phyloP scores from a whole-genome alignment of 257 asterid species.

The Solanum piurae region DNA sequence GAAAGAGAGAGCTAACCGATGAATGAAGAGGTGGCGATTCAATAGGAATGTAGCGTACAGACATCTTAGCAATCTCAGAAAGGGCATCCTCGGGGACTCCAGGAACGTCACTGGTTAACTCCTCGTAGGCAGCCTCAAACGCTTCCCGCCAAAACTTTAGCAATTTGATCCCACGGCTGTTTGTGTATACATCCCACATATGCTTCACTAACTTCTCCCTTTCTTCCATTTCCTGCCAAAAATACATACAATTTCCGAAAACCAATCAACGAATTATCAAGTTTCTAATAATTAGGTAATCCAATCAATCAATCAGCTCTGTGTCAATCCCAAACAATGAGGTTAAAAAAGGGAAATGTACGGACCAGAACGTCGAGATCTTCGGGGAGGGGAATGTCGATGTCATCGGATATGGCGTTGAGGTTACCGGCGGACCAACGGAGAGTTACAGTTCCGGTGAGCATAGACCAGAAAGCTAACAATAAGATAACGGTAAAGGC shows the following conservation, averaged over 20 bases:
- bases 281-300: not conserved
- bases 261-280: not conserved
- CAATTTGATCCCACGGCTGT: conserved; percentile 55
- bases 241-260: not conserved
- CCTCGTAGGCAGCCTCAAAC: conserved; percentile 83
- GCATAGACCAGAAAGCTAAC: conserved; percentile 87
- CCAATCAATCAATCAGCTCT: not conserved
- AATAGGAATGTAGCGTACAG: conserved; percentile 38
- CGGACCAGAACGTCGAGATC: conserved; percentile 66
- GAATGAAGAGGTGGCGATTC: conserved; percentile 50
- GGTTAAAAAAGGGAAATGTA: not conserved
- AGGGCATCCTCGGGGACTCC: conserved; percentile 57
- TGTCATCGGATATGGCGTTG: conserved; percentile 25
- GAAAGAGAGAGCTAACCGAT: conserved; percentile 34
- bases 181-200: conserved; percentile 89
- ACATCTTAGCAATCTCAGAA: conserved; percentile 87
- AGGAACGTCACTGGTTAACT: conserved; percentile 57
- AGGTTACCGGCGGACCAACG: conserved; percentile 67
- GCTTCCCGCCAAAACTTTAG: conserved; percentile 82
- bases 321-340: not conserved
- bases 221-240: conserved; percentile 78
- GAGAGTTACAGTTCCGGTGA: conserved; percentile 75
- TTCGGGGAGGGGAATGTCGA: conserved; percentile 17
- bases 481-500: conserved; percentile 54
- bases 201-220: conserved; percentile 86